Evolutionary conservation across 106 monocot species (phyloP), one percentile per base, ranked within the genome.

Genomic region (Platanthera zijinensis): DNA sequence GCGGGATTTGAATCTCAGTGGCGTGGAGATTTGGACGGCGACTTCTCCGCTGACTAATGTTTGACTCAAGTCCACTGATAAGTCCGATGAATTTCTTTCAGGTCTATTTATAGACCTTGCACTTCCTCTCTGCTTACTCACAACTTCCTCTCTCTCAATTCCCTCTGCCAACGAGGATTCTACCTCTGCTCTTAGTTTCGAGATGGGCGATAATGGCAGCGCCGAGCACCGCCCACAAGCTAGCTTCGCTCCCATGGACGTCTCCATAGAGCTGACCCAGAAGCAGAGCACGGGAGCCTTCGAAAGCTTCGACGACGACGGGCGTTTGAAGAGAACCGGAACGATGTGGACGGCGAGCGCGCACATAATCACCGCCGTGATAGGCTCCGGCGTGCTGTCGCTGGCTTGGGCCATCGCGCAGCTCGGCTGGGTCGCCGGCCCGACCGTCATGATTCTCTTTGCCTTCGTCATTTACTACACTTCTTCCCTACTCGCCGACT

Each of bases 351-450:
- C 90, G 52, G 84, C 87, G 2, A 90, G 90, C 51, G 84, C 90
- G 0, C 90, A 90, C 66, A 90, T 90, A 47, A 84, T 90, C 50
- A 90, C 90, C 30, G 90, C 90, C 15, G 90, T 90, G 50, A 90
- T 90, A 13, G 90, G 90, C 0, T 90, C 90, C 22, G 90, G 90
- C 0, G 90, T 90, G 45, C 80, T 90, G 25, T 90, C 89, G 46
- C 80, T 89, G 32, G 89, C 89, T 0, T 89, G 89, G 89, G 86
- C 89, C 14, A 86, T 86, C 49, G 89, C 76, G 4, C 89, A 89
- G 71, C 89, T 89, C 30, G 89, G 89, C 0, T 89, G 89, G 89
- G 78, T 90, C 14, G 87, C 87, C 47, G 90, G 90, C 11, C 90
- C 90, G 0, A 69, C 54, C 5, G 87, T 82, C 46, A 87, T 90